Conservation (phyloP, 2,329 filamentous ascomycete species). For the Xylariales sp. region DNA sequence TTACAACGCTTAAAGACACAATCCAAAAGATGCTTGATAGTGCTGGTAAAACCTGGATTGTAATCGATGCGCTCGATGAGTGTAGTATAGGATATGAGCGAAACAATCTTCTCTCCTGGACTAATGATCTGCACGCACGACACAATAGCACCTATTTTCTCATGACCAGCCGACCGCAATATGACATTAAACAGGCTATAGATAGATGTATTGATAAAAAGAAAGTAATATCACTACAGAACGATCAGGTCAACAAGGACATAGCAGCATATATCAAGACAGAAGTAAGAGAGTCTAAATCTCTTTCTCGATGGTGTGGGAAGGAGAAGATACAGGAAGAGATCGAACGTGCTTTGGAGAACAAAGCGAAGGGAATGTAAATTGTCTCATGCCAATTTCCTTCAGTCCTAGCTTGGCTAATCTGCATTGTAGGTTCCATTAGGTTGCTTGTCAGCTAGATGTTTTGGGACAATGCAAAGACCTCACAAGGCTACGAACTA, state of each 20-base stretch:
- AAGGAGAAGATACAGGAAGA: constrained; percentile 14
- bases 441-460: constrained; percentile 15
- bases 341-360: constrained; percentile 16
- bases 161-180: constrained; percentile 19
- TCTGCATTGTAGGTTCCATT: constrained; percentile 20
- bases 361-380: constrained; percentile 25
- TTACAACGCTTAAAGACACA: constrained; percentile 18
- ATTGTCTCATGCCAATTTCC: no score
- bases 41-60: constrained; percentile 17
- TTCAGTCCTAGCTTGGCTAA: no score
- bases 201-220: constrained; percentile 6
- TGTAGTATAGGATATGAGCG: constrained; percentile 10
- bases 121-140: constrained; percentile 2
- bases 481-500: not conserved
- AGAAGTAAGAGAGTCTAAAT: constrained; percentile 13
- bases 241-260: constrained; percentile 15
- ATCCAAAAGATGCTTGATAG: constrained; percentile 17
- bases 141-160: constrained; percentile 11
- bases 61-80: constrained; percentile 26
- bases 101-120: constrained; percentile 10
- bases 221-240: constrained; percentile 16
- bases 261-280: constrained; percentile 19
- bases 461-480: constrained; percentile 12
- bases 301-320: constrained; percentile 17
- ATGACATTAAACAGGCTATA: constrained; percentile 17